Evolutionary conservation across 768 basidiomycete species (phyloP).

Genomic region (Saitozyma podzolica): DNA sequence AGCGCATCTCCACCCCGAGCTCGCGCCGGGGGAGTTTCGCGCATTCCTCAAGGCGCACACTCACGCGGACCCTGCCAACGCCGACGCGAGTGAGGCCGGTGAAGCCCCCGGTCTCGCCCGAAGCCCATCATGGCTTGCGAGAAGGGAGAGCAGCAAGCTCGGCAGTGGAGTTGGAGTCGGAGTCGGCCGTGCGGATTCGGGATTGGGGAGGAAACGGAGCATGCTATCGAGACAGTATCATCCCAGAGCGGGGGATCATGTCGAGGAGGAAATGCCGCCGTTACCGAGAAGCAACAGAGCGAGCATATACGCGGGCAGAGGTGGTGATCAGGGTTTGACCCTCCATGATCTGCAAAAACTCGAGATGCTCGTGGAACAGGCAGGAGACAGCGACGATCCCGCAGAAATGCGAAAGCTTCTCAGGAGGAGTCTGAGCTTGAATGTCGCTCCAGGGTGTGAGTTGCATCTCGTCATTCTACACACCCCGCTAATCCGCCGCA

Average conservation of each 20-base stretch:
- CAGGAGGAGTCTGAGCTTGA: conserved; percentile 83
- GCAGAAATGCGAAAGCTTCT: conserved; percentile 73
- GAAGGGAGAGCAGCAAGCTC: conserved; percentile 5
- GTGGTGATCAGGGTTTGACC: conserved; percentile 76
- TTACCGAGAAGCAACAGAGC: conserved; percentile 59
- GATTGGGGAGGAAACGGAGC: conserved; percentile 79
- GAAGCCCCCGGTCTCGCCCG: conserved; percentile 29
- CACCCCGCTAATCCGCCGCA: conserved; percentile 5
- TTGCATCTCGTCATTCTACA: conserved; percentile 17
- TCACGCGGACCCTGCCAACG: conserved; percentile 53
- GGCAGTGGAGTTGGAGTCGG: not conserved
- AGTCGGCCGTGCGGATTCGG: conserved; percentile 50
- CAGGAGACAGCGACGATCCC: conserved; percentile 71
- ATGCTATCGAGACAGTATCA: conserved; percentile 94
- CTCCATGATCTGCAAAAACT: conserved; percentile 91
- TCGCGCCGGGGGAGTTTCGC: conserved; percentile 93
- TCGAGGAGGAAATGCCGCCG: conserved; percentile 64
- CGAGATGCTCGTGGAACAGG: conserved; percentile 89
- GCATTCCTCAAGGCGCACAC: conserved; percentile 93
- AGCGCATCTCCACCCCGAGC: conserved; percentile 92
- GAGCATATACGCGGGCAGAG: conserved; percentile 63
- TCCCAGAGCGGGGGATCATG: conserved; percentile 73
- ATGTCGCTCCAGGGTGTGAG: conserved; percentile 80
- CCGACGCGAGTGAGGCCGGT: conserved; percentile 17
- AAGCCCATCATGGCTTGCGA: conserved; percentile 29